Conservation (phyloP, 768 basidiomycete species). For the Leucocoprinus leucothites region DNA sequence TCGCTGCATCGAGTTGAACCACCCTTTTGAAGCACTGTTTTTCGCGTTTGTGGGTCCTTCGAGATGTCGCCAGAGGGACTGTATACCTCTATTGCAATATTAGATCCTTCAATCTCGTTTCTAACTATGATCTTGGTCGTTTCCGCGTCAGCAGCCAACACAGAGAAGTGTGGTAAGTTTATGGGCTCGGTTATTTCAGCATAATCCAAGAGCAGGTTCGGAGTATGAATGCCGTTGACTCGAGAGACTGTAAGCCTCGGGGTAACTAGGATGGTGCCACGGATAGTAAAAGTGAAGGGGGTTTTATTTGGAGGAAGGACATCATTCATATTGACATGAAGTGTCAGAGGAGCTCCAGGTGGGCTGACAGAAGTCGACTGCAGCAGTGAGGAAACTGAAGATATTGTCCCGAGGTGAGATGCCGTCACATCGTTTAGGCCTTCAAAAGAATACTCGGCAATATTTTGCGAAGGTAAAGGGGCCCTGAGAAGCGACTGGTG, state of each 20-base stretch:
- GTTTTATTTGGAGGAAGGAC: conserved; percentile 63
- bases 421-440: conserved; percentile 35
- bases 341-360: conserved; percentile 62
- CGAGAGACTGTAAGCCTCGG: conserved; percentile 34
- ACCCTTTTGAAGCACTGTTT: conserved; percentile 60
- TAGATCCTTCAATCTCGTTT: conserved; percentile 48
- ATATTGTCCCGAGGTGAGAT: conserved; percentile 35
- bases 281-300: conserved; percentile 61
- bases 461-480: conserved; percentile 61
- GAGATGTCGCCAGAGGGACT: conserved; percentile 51
- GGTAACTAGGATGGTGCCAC: conserved; percentile 61
- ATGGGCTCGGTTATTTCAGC: conserved; percentile 40
- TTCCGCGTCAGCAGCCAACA: conserved; percentile 67
- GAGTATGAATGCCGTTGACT: conserved; percentile 20
- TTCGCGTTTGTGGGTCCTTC: conserved; percentile 57
- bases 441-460: conserved; percentile 79
- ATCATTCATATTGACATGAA: conserved; percentile 82
- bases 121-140: conserved; percentile 53
- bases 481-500: conserved; percentile 70
- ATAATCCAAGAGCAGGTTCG: conserved; percentile 13
- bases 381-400: conserved; percentile 50
- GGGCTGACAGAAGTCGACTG: conserved; percentile 30
- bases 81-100: conserved; percentile 57
- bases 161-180: conserved; percentile 63
- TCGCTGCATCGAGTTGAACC: conserved; percentile 58